Evolutionary conservation across 441 rosid species (phyloP).

Genomic region (Bocquillonia castaneifolia): DNA sequence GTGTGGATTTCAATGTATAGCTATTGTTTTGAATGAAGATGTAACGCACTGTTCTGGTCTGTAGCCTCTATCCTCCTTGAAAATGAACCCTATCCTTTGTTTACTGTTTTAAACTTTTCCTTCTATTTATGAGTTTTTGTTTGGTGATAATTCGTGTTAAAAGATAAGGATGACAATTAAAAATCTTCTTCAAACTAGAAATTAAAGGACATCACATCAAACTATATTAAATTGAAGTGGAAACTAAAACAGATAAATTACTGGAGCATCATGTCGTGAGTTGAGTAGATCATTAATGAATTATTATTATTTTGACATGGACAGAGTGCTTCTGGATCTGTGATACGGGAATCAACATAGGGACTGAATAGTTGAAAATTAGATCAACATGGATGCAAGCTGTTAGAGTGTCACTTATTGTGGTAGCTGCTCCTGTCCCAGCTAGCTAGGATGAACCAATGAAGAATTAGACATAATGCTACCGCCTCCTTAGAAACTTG

Average conservation of each 20-base stretch:
- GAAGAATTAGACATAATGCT: neutral
- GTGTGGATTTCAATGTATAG: too few species aligned
- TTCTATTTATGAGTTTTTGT: too few species aligned
- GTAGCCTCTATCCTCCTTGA: too few species aligned
- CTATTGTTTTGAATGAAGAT: too few species aligned
- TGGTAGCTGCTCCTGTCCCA: neutral
- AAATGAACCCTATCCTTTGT: too few species aligned
- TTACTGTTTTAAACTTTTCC: too few species aligned
- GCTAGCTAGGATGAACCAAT: neutral
- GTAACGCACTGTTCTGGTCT: too few species aligned
- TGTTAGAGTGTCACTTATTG: neutral
- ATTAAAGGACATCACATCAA: neutral
- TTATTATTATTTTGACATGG: neutral
- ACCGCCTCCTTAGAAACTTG: neutral
- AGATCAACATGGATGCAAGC: slow-evolving; percentile 2
- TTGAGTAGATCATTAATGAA: neutral
- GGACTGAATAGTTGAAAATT: neutral
- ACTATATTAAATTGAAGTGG: neutral
- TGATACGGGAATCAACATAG: neutral
- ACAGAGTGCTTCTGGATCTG: neutral
- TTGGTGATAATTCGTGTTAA: too few species aligned
- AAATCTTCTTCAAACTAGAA: neutral
- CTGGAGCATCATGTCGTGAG: too few species aligned
- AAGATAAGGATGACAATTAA: neutral
- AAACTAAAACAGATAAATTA: too few species aligned